Base-by-base conservation (phyloP, 345 rosid genomes). In the Eutrema japonicum region DNA sequence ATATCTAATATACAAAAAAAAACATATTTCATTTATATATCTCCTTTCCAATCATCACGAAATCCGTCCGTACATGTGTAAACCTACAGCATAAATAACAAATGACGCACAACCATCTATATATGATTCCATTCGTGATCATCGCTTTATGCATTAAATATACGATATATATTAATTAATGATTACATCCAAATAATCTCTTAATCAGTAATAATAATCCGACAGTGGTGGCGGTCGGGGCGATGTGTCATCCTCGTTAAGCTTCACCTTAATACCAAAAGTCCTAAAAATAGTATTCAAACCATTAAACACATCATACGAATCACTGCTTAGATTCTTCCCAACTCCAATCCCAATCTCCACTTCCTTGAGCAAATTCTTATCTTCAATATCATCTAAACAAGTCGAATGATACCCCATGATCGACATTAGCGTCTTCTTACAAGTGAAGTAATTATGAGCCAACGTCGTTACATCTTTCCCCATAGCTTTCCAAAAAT, bases 141-240 rank as follows among this genome's bases (percentile, higher is more conserved):
- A 68, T 59, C 50, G 75, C 52, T 63, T 41, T 75, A 61, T 53
- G 52, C 69, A 52, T 55, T 56, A n/a, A n/a, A n/a, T n/a, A 61
- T 57, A 65, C 71, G 56, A 64, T 37, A 14, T 8, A 2, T 26
- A 52, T 56, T 32, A 3, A 22, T 62, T 10, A 56, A 40, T 33
- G 1, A 51, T 49, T 10, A 67, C 60, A 40, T 38, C 55, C 68
- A 59, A 41, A 9, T 12, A 41, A 9, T 12, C 55, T 26, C 13
- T 12, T 45, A 60, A 51, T 75, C 64, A 75, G 49, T 16, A 57
- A 7, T 77, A 77, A 49, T 71, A 77, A 48, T 77, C 71, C 2
- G 76, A 57, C 76, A 77, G 64, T 1, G 80, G 80, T 57, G 76
- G 72, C 4, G 80, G 80, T 71, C 71, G 61, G 1, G 80, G 80